Evolutionary conservation across 257 asterid species (phyloP).

Genomic region (Primulina huaijiensis): DNA sequence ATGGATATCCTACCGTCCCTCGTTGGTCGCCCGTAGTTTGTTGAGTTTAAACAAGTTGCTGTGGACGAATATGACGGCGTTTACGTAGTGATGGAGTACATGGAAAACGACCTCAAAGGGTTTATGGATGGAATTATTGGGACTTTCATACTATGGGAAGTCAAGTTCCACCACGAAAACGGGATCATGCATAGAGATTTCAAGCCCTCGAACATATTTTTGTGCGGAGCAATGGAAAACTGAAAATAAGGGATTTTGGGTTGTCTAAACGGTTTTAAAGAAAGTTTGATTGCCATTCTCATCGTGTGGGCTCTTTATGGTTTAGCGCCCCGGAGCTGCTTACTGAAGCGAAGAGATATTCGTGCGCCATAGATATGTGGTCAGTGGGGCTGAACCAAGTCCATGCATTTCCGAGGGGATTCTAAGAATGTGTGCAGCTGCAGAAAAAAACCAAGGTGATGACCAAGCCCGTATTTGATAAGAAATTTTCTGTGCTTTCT

Average conservation of each 20-base stretch:
- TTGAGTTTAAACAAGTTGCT: neutral
- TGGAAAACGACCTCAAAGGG: neutral
- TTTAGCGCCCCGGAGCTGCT: neutral
- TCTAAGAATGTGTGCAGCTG: neutral
- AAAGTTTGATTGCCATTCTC: neutral
- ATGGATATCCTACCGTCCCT: neutral
- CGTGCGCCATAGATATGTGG: conserved; percentile 5
- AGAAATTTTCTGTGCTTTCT: neutral
- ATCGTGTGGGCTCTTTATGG: neutral
- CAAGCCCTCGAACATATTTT: neutral
- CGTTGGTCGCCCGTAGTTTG: neutral
- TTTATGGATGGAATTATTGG: neutral
- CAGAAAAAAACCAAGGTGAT: conserved; percentile 1
- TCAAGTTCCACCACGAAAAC: neutral
- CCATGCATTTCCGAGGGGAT: neutral
- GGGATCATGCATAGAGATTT: neutral
- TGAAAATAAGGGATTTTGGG: neutral
- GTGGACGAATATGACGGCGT: neutral
- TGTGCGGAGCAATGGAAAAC: neutral
- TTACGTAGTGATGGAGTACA: neutral
- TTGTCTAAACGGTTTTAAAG: neutral
- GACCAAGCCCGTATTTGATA: neutral
- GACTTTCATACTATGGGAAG: neutral
- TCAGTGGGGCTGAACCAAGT: neutral
- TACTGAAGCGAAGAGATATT: neutral